Evolutionary conservation across 768 basidiomycete species (phyloP), one percentile per base, ranked within the genome.

Genomic region (Ramaria rubella): DNA sequence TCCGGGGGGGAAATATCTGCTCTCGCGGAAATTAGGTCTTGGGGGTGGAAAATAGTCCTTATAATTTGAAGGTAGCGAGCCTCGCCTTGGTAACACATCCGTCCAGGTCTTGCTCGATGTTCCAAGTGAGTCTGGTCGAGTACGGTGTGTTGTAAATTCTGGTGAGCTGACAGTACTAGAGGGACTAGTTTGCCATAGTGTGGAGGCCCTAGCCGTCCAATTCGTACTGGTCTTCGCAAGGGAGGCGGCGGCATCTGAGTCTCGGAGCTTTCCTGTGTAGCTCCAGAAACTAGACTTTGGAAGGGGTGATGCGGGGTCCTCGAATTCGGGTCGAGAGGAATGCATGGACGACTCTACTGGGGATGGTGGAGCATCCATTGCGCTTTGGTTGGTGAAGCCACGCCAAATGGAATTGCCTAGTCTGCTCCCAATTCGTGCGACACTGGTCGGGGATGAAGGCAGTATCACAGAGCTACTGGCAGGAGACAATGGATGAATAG

Each of bases 221-320:
- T 90, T 90, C 24, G 79, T 85, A 68, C 87, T 83, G 53, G 78
- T 82, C 69, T 88, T 91, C 2, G 89, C 75, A 15, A 90, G 69
- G 1, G 79, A 75, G 12, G 89, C 88, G 34, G 82, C 74, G 1
- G 87, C 72, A 63, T 90, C 86, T 2, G 87, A 87, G 52, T 87
- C 82, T 64, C 79, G 84, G 14, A 90, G 64, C 64, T 83, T 87
- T 61, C 81, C 86, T 0, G 89, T 85, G 64, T 90, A 90, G 33
- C 70, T 67, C 87, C 86, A 87, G 4, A 88, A 59, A 57, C 71
- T 59, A n/a, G 60, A 44, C 0, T 67, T 56, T 19, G 66, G 59
- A 31, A 62, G 46, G 6, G 59, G 44, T 49, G 63, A 52, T 6
- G 12, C 29, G n/a, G 19, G 14, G 4, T 7, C n/a, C 17, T 50